These are phyloP conservation scores for Fusarium secorum DNA, from an alignment of 2,329 filamentous ascomycete species.

Conservation along the genomic window DNA sequence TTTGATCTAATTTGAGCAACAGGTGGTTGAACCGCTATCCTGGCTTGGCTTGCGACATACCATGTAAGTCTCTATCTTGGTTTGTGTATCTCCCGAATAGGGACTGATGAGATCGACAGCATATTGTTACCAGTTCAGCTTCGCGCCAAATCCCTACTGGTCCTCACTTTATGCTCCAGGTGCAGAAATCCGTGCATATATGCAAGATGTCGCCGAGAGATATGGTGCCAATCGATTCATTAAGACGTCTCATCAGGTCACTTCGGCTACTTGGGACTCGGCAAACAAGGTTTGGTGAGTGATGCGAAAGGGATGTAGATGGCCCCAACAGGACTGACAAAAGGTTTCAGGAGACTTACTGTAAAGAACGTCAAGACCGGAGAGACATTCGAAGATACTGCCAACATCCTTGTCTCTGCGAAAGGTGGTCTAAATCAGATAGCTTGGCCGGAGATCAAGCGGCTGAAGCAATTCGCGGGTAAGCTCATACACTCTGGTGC, in stretches of 20 bases:
- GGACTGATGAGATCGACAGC: not conserved
- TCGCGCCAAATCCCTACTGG: not conserved
- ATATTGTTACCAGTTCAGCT: not conserved
- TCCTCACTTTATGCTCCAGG: not conserved
- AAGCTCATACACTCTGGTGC: not conserved
- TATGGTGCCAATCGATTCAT: not conserved
- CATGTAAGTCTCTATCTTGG: not conserved
- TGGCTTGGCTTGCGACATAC: not conserved
- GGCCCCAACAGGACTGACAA: not conserved
- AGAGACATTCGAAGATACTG: not conserved
- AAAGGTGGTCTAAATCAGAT: not conserved
- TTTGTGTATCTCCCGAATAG: rapidly evolving
- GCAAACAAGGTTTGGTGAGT: not conserved
- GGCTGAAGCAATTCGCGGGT: not conserved
- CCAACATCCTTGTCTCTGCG: not conserved
- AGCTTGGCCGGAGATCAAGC: not conserved
- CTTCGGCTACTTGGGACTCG: not conserved
- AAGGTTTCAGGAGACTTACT: not conserved
- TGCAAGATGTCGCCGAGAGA: not conserved
- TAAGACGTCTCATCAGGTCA: not conserved
- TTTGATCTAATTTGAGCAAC: not conserved
- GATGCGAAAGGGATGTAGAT: rapidly evolving
- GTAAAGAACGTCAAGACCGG: not conserved
- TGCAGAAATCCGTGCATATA: not conserved
- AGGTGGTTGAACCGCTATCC: not conserved